Conservation (phyloP, 306 rosid species). For the Hylodesmum podocarpum region DNA sequence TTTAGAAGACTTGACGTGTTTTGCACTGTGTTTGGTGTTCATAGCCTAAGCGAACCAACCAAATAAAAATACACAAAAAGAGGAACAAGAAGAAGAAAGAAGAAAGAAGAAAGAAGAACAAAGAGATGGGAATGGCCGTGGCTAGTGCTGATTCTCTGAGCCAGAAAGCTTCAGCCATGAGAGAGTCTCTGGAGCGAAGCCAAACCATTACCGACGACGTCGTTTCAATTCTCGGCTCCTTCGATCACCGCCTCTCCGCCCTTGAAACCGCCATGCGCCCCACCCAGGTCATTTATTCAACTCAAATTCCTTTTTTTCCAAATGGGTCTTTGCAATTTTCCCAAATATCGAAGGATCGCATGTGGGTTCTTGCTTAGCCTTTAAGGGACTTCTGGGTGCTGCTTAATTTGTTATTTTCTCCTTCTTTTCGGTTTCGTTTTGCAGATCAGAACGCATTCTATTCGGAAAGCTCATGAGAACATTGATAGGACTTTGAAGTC, state of each 20-base stretch:
- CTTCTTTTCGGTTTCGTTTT: conserved; percentile 17
- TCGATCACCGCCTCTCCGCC: conserved; percentile 86
- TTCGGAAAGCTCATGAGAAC: conserved; percentile 81
- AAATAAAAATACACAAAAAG: not conserved
- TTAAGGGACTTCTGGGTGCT: not conserved
- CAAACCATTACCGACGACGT: conserved; percentile 73
- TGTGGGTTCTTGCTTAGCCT: conserved; percentile 8
- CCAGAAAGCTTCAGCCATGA: conserved; percentile 61
- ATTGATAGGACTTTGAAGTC: conserved; percentile 75
- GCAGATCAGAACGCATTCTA: conserved; percentile 79
- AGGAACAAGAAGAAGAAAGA: not conserved
- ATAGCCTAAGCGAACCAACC: not conserved
- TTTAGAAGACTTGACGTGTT: not conserved
- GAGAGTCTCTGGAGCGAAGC: conserved; percentile 71
- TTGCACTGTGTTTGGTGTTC: not conserved
- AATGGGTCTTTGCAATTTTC: not conserved
- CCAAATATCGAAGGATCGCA: not conserved
- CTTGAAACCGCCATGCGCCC: conserved; percentile 93
- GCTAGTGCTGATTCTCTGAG: conserved; percentile 53
- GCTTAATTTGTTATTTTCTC: not conserved
- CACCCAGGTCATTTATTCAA: conserved; percentile 54
- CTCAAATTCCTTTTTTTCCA: not conserved
- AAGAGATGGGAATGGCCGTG: conserved; percentile 47
- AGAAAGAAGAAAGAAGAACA: not conserved
- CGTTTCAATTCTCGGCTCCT: conserved; percentile 74